Evolutionary conservation across 768 basidiomycete species (phyloP), one percentile per base, ranked within the genome.

Genomic region (Lentinus brumalis): DNA sequence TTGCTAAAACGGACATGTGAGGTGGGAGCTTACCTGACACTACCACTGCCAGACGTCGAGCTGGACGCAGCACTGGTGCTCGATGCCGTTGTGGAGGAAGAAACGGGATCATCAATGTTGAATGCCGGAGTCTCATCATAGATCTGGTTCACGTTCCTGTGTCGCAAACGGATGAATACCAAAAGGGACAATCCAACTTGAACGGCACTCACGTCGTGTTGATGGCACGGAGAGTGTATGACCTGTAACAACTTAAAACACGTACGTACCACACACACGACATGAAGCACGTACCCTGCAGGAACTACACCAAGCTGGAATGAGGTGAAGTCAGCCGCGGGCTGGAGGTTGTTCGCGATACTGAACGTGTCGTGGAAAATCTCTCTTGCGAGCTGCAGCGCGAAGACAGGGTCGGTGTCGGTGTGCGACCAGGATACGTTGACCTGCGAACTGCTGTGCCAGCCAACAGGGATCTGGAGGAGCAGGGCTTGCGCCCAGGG

Each of bases 281-380:
- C 5, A 9, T n/a, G 35, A 8, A 49, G 31, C 16, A 71, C 82
- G 44, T 65, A 88, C 87, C 73, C 75, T 10, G 57, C 61, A 9
- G 81, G 80, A 30, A 88, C 77, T 18, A 75, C 52, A 16, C 85
- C 85, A 4, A 88, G 60, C 0, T 53, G 41, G n/a, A 88, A 14
- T 0, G 75, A 76, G 2, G 81, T 1, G 1, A 65, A 40, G 0
- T 76, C 75, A 5, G 53, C 12, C 1, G 73, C 42, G 0, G 83
- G 76, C 21, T 74, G 58, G 2, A 89, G 75, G 60, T 83, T 84
- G 77, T 81, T 86, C 12, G 78, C 81, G 56, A 89, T 77, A 49
- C 81, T 86, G 50, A 79, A 83, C 0, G 76, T 56, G 57, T 83
- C 72, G 74, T 87, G 75, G 79, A 88, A 89, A 0, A 31, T 26